Evolutionary conservation across 495 filamentous ascomycete species (phyloP).

Genomic region (Tuber microsphaerosporum): DNA sequence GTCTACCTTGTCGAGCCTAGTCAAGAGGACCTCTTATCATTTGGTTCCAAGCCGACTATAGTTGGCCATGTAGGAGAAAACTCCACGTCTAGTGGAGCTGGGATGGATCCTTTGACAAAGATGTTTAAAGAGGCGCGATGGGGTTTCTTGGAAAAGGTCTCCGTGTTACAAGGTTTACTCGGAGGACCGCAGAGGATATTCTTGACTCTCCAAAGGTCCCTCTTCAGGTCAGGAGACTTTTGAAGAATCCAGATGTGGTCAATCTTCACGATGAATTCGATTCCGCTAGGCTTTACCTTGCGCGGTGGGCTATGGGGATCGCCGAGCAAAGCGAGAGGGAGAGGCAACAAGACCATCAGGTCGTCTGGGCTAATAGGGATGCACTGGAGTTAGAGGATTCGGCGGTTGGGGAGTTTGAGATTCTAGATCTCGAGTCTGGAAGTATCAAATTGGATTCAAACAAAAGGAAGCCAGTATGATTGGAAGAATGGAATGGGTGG

Average conservation of each 20-base stretch:
- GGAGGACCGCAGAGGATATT: constrained; percentile 83
- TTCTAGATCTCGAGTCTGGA: constrained; percentile 73
- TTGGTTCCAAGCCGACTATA: constrained; percentile 56
- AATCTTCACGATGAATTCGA: constrained; percentile 95
- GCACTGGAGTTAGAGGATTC: constrained; percentile 90
- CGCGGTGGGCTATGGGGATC: constrained; percentile 96
- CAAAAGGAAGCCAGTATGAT: constrained; percentile 63
- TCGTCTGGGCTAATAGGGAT: constrained; percentile 86
- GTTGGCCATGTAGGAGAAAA: constrained; percentile 44
- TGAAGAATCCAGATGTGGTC: constrained; percentile 90
- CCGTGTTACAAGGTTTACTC: constrained; percentile 93
- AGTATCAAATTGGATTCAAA: constrained; percentile 62
- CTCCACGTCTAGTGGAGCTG: constrained; percentile 47
- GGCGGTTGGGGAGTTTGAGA: constrained; percentile 89
- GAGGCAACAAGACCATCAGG: constrained; percentile 51
- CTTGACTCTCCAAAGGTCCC: constrained; percentile 82
- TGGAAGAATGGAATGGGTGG: constrained; percentile 81
- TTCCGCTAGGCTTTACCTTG: constrained; percentile 85
- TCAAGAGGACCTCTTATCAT: constrained; percentile 72
- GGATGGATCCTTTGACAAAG: constrained; percentile 94
- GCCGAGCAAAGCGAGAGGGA: constrained; percentile 92
- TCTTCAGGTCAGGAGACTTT: constrained; percentile 72
- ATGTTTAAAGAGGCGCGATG: constrained; percentile 91
- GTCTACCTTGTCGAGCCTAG: constrained; percentile 86
- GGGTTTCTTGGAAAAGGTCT: constrained; percentile 90